These are phyloP conservation scores for Zygosaccharomyces gambellarensis DNA, from an alignment of 805 yeast species.

Conservation along the genomic window DNA sequence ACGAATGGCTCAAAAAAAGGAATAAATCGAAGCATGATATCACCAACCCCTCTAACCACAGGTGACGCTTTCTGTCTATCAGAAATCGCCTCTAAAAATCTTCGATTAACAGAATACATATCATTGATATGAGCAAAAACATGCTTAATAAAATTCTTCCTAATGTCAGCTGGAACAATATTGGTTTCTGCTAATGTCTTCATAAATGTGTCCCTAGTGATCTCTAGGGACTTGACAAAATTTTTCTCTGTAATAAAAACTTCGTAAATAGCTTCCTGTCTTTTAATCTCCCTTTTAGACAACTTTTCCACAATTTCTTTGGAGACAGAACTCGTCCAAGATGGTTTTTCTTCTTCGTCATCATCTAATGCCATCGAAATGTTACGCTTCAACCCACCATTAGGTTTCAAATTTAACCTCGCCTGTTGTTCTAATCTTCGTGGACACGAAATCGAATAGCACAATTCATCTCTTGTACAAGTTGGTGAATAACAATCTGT, in stretches of 20 bases:
- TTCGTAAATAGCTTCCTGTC: conserved; percentile 95
- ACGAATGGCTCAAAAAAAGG: conserved; percentile 90
- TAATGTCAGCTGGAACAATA: conserved; percentile 80
- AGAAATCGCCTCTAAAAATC: conserved; percentile 83
- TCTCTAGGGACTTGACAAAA: conserved; percentile 90
- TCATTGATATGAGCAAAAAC: conserved; percentile 90
- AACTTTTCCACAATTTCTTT: conserved; percentile 69
- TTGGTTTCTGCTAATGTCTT: conserved; percentile 82
- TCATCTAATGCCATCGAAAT: conserved; percentile 42
- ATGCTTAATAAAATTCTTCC: conserved; percentile 86
- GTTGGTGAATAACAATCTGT: conserved; percentile 98
- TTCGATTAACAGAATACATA: conserved; percentile 74
- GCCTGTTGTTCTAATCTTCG: conserved; percentile 94
- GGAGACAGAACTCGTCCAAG: conserved; percentile 93
- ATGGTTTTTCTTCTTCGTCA: conserved; percentile 72
- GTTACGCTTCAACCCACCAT: conserved; percentile 76
- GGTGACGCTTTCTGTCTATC: conserved; percentile 82
- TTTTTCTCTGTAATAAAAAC: conserved; percentile 91
- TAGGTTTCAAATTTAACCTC: conserved; percentile 78
- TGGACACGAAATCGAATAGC: conserved; percentile 96
- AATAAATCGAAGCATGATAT: conserved; percentile 75
- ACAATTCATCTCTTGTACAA: conserved; percentile 78
- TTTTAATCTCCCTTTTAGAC: conserved; percentile 78
- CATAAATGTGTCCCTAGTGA: conserved; percentile 89
- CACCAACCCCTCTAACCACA: conserved; percentile 81